phyloP scores from a whole-genome alignment of 768 basidiomycete genomes.

The Crassisporium funariophilum region DNA sequence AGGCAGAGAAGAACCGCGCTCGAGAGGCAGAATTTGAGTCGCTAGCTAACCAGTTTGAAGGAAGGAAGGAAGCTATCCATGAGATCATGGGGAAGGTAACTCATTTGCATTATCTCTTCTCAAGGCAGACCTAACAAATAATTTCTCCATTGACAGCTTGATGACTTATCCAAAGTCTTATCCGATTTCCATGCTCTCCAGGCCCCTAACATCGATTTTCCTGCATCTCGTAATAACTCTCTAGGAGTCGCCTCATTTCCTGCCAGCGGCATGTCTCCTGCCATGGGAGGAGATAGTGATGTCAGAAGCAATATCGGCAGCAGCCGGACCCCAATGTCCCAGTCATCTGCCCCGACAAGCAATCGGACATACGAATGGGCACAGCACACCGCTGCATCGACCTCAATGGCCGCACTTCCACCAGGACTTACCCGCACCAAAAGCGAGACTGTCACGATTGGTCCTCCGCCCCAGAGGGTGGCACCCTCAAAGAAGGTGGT shows the following conservation, averaged over 20 bases:
- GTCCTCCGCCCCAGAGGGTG: constrained; percentile 7
- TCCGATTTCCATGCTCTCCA: constrained; percentile 53
- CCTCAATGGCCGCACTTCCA: constrained; percentile 10
- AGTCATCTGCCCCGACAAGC: constrained; percentile 1
- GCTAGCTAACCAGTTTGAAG: constrained; percentile 68
- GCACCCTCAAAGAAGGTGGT: constrained; percentile 21
- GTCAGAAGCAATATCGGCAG: constrained; percentile 4
- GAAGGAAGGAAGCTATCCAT: constrained; percentile 67
- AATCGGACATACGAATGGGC: constrained; percentile 10
- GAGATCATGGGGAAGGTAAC: constrained; percentile 75
- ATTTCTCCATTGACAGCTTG: constrained; percentile 42
- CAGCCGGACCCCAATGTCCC: no score
- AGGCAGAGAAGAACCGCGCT: constrained; percentile 53
- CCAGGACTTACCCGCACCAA: constrained; percentile 13
- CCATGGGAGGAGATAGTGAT: constrained; percentile 7
- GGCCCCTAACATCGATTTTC: constrained; percentile 45
- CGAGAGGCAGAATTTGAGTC: constrained; percentile 71
- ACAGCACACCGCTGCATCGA: constrained; percentile 7
- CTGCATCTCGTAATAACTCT: constrained; percentile 32
- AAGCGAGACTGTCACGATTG: constrained; percentile 9
- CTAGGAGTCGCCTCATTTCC: constrained; percentile 13
- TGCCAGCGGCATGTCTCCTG: constrained; percentile 5
- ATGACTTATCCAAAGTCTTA: constrained; percentile 54
- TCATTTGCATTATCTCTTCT: background rate
- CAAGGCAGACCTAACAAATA: background rate